phyloP scores from a whole-genome alignment of 2,329 filamentous ascomycete genomes.

The Pezicula carpinea region DNA sequence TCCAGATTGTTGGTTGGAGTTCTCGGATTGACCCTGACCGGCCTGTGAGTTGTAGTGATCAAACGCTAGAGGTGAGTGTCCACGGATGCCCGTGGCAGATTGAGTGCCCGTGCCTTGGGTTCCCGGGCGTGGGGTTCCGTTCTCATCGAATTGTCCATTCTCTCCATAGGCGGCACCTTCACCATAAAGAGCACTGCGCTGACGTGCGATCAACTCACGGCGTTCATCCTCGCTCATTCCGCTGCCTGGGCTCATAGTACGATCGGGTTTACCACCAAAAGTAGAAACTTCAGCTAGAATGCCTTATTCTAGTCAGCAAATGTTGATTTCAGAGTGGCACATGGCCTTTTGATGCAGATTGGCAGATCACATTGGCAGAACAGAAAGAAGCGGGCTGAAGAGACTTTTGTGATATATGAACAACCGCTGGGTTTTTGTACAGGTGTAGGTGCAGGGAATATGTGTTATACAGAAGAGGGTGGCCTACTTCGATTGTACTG shows the following conservation, averaged over 20 bases:
- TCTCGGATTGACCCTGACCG: slow-evolving; percentile 16
- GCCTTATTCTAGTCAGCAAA: slow-evolving; percentile 41
- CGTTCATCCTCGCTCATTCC: slow-evolving; percentile 92
- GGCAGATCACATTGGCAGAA: slow-evolving; percentile 33
- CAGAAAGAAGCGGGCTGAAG: slow-evolving; percentile 30
- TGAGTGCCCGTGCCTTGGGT: slow-evolving; percentile 59
- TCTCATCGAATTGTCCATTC: slow-evolving; percentile 64
- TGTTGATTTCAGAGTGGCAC: slow-evolving; percentile 19
- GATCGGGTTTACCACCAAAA: slow-evolving; percentile 71
- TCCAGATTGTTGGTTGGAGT: slow-evolving; percentile 27
- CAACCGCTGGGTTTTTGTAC: slow-evolving; percentile 22
- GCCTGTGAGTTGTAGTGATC: slow-evolving; percentile 55
- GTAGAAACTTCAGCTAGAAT: slow-evolving; percentile 63
- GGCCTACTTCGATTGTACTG: slow-evolving; percentile 99
- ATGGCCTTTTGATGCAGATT: slow-evolving; percentile 8
- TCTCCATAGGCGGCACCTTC: slow-evolving; percentile 66
- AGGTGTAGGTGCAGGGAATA: slow-evolving; percentile 23
- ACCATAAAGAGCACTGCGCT: slow-evolving; percentile 91
- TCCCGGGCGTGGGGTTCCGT: slow-evolving; percentile 55
- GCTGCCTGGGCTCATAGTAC: slow-evolving; percentile 75
- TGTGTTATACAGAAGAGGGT: slow-evolving; percentile 67
- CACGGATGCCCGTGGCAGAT: slow-evolving; percentile 61
- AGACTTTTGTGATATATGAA: slow-evolving; percentile 26
- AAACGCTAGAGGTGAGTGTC: slow-evolving; percentile 75
- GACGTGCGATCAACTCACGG: slow-evolving; percentile 90